Percentiles rank a stretch among this genome's conserved stretches.
Evolutionary conservation across 2,329 filamentous ascomycete genomes (phyloP).

Genomic region (Tolypocladium endophyticum): DNA sequence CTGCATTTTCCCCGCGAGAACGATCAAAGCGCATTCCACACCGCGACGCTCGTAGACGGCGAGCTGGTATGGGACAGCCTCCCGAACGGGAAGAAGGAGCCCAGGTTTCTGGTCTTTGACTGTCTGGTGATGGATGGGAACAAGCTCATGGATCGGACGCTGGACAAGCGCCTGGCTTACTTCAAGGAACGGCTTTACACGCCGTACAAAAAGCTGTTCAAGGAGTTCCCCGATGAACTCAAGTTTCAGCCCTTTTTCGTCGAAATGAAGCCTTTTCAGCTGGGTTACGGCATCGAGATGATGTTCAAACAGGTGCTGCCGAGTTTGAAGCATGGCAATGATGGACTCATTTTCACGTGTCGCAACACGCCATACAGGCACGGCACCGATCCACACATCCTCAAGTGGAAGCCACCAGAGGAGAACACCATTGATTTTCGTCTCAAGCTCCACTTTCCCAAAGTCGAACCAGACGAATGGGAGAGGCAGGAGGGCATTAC

Average conservation of each 20-base stretch:
- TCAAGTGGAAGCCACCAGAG: constrained; percentile 95
- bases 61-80: constrained; percentile 84
- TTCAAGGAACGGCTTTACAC: constrained; percentile 68
- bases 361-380: constrained; percentile 74
- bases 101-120: constrained; percentile 89
- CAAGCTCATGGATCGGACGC: constrained; percentile 63
- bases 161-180: constrained; percentile 84
- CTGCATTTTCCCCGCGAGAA: constrained; percentile 72
- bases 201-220: constrained; percentile 55
- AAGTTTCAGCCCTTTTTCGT: constrained; percentile 67
- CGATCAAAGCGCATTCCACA: constrained; percentile 60
- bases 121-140: constrained; percentile 73
- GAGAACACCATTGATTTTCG: constrained; percentile 95
- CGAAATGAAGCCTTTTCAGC: constrained; percentile 81
- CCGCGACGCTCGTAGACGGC: constrained; percentile 76
- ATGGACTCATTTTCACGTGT: constrained; percentile 97
- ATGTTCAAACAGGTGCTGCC: constrained; percentile 87
- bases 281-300: constrained; percentile 79
- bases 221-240: constrained; percentile 58
- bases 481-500: constrained; percentile 58
- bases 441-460: constrained; percentile 65
- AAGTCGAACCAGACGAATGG: constrained; percentile 54
- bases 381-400: constrained; percentile 84
- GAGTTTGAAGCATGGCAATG: constrained; percentile 80
- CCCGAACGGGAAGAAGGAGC: constrained; percentile 53